A percentile compares a stretch with the other conserved stretches of the same genome.
Conservation (phyloP, 768 basidiomycete species). For the Pleurotus tuber-regium region DNA sequence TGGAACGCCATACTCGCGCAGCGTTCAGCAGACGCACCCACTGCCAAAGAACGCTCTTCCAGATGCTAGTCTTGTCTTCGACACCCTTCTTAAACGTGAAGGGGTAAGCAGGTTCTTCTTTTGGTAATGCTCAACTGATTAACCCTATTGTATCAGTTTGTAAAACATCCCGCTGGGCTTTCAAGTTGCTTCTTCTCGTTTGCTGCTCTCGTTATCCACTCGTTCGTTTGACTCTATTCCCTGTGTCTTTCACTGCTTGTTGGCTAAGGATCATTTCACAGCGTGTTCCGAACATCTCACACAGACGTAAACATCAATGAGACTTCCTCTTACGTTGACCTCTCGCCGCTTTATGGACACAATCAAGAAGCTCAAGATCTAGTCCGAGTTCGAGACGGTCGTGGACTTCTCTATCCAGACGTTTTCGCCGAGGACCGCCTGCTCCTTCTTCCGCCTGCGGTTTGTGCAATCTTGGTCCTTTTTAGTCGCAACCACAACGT, state of each 20-base stretch:
- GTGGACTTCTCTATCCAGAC: slow-evolving; percentile 66
- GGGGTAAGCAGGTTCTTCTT: slow-evolving; percentile 37
- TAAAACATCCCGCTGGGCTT: slow-evolving; percentile 73
- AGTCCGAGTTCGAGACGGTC: slow-evolving; percentile 58
- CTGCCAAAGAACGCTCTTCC: slow-evolving; percentile 69
- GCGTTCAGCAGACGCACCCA: slow-evolving; percentile 68
- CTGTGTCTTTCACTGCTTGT: slow-evolving; percentile 84
- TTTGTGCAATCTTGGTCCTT: slow-evolving; percentile 73
- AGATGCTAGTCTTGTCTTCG: slow-evolving; percentile 78
- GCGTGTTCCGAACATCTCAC: slow-evolving; percentile 83
- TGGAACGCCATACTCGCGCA: slow-evolving; percentile 76
- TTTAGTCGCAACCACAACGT: slow-evolving; percentile 92
- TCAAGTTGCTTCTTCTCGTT: slow-evolving; percentile 81
- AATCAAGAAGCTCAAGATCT: slow-evolving; percentile 57
- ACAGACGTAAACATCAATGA: slow-evolving; percentile 67
- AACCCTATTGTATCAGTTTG: slow-evolving; percentile 47
- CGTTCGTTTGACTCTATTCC: slow-evolving; percentile 31
- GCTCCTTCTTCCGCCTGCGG: slow-evolving; percentile 75
- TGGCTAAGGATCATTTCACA: slow-evolving; percentile 25
- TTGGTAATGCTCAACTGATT: background rate
- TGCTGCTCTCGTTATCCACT: slow-evolving; percentile 80
- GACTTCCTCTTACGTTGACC: slow-evolving; percentile 85
- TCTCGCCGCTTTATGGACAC: slow-evolving; percentile 81
- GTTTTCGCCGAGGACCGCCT: slow-evolving; percentile 78
- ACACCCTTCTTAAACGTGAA: slow-evolving; percentile 72